These are phyloP conservation scores for Aspergillus sp. DNA, from an alignment of 2,329 filamentous ascomycete species.

Conservation along the genomic window DNA sequence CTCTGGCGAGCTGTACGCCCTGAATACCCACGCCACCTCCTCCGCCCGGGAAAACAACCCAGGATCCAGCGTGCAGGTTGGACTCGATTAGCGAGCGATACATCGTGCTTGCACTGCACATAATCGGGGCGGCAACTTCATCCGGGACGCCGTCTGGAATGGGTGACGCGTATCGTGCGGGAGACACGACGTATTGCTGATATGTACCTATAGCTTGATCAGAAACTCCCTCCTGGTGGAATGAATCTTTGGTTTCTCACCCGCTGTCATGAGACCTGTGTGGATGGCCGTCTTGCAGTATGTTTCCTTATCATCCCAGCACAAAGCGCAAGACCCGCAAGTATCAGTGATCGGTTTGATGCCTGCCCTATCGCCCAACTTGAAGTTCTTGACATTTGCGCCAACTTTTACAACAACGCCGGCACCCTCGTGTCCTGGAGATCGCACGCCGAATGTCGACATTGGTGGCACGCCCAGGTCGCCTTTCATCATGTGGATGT, in stretches of 20 bases:
- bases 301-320: constrained; percentile 54
- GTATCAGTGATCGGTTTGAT: constrained; percentile 54
- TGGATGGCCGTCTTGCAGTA: constrained; percentile 37
- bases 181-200: constrained; percentile 59
- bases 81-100: constrained; percentile 57
- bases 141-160: constrained; percentile 58
- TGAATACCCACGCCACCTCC: constrained; percentile 60
- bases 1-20: constrained; percentile 55
- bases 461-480: constrained; percentile 48
- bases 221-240: too few relatives aligned
- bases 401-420: constrained; percentile 60
- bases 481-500: constrained; percentile 59
- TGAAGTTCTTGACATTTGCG: constrained; percentile 52
- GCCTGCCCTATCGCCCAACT: constrained; percentile 55
- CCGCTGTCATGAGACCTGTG: constrained; percentile 45
- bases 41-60: constrained; percentile 44
- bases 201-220: constrained; percentile 47
- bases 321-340: constrained; percentile 52
- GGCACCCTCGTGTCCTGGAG: constrained; percentile 57
- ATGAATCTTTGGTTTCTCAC: constrained; percentile 8
- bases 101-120: constrained; percentile 60
- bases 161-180: constrained; percentile 54
- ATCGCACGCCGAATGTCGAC: constrained; percentile 45
- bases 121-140: constrained; percentile 59
- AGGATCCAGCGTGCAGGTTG: constrained; percentile 52